Conservation (phyloP, 768 basidiomycete species). For the Lactifluus volemus region DNA sequence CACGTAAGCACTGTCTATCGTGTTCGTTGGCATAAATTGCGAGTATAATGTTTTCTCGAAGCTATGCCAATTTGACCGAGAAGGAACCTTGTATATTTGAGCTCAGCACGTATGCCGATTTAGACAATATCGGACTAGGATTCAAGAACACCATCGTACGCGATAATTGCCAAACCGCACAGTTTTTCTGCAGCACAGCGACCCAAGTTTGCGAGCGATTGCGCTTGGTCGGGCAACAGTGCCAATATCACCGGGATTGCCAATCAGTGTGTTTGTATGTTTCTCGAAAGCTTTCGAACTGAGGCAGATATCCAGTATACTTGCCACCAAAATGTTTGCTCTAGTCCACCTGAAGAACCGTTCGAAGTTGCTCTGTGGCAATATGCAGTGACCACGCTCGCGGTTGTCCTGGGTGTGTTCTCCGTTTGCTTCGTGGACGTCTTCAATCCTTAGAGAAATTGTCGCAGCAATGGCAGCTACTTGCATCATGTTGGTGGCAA, state of each 20-base stretch:
- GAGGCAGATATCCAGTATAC: constrained; percentile 13
- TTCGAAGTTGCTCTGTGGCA: constrained; percentile 20
- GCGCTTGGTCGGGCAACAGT: constrained; percentile 5
- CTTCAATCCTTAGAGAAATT: neutral
- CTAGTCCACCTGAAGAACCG: constrained; percentile 18
- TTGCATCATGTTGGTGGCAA: constrained; percentile 18
- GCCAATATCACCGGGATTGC: constrained; percentile 19
- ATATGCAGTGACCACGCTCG: constrained; percentile 15
- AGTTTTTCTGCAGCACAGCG: constrained; percentile 13
- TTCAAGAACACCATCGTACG: constrained; percentile 14
- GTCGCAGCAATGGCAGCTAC: constrained; percentile 17
- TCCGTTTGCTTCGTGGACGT: neutral
- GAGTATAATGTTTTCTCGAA: constrained; percentile 5
- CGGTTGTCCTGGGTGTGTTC: constrained; percentile 17
- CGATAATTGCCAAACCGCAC: constrained; percentile 18
- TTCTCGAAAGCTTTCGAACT: neutral
- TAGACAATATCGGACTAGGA: constrained; percentile 1
- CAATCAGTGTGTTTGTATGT: constrained; percentile 1
- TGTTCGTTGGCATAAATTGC: neutral
- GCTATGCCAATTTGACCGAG: constrained; percentile 33
- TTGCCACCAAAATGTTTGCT: constrained; percentile 16
- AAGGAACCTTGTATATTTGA: constrained; percentile 33
- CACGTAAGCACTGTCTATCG: constrained; percentile 8
- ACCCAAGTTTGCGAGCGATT: constrained; percentile 11
- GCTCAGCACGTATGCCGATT: constrained; percentile 30